phyloP scores from a whole-genome alignment of 768 basidiomycete genomes.

The Boletus edulis region DNA sequence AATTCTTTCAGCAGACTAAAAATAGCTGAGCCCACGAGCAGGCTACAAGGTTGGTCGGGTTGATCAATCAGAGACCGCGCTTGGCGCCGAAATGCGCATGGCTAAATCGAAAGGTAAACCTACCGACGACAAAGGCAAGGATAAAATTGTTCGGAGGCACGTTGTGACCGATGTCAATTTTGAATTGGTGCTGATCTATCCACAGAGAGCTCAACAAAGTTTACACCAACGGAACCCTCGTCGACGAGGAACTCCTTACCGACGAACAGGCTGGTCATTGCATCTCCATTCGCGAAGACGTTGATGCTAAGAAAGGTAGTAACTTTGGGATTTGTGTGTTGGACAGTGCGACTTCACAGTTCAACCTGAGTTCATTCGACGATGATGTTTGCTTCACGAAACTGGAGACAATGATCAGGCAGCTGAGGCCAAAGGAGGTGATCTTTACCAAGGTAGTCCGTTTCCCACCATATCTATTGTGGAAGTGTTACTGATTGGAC shows the following conservation, averaged over 20 bases:
- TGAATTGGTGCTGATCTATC: neutral
- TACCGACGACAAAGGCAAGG: slow-evolving; percentile 54
- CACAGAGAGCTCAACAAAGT: slow-evolving; percentile 88
- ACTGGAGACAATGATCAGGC: slow-evolving; percentile 90
- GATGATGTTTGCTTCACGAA: slow-evolving; percentile 93
- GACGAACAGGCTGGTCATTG: slow-evolving; percentile 97
- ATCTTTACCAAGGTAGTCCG: slow-evolving; percentile 75
- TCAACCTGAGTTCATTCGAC: slow-evolving; percentile 84
- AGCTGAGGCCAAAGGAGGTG: slow-evolving; percentile 89
- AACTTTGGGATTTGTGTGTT: slow-evolving; percentile 88
- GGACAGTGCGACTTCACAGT: slow-evolving; percentile 94
- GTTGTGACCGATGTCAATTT: slow-evolving; percentile 2
- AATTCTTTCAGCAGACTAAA: too few relatives aligned
- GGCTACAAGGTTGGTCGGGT: slow-evolving; percentile 96
- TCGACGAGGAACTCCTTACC: slow-evolving; percentile 83
- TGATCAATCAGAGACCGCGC: slow-evolving; percentile 94
- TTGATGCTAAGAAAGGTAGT: slow-evolving; percentile 37
- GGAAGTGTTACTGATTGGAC: neutral
- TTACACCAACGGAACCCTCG: slow-evolving; percentile 93
- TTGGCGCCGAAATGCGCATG: slow-evolving; percentile 94
- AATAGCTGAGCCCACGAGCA: slow-evolving; percentile 21
- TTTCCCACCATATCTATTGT: neutral
- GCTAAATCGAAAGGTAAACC: slow-evolving; percentile 56
- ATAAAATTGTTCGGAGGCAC: slow-evolving; percentile 86
- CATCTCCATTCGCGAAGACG: slow-evolving; percentile 75